phyloP scores from a whole-genome alignment of 352 stramenopile genomes.

The Pilasporangium apinafurcum region DNA sequence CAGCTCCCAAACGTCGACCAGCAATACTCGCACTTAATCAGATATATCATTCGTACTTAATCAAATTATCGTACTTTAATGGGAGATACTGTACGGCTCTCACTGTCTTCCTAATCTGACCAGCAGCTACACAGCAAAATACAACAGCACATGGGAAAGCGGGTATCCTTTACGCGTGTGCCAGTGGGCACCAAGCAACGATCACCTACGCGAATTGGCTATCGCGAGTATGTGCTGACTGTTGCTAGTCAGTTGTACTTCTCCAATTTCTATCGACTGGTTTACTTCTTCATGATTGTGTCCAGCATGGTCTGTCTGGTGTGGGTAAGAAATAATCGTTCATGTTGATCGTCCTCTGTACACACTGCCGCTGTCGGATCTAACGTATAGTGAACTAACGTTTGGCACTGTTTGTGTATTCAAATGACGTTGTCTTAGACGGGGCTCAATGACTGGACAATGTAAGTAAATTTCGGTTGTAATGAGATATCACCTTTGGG shows the following conservation, averaged over 20 bases:
- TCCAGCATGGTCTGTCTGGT: slow-evolving; percentile 66
- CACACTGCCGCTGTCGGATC: not conserved
- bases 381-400: not conserved
- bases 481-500: not conserved
- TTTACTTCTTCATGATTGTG: slow-evolving; percentile 79
- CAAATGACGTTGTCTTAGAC: slow-evolving; percentile 34
- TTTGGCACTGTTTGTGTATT: not conserved
- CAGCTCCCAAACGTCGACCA: too few relatives aligned
- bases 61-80: too few relatives aligned
- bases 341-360: not conserved
- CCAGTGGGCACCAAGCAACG: slow-evolving; percentile 9
- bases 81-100: too few relatives aligned
- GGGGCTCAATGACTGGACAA: slow-evolving; percentile 65
- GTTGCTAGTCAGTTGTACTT: slow-evolving; percentile 81
- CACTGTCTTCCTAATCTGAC: too few relatives aligned
- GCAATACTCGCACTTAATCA: too few relatives aligned
- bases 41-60: too few relatives aligned
- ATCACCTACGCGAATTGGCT: slow-evolving; percentile 31
- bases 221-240: slow-evolving; percentile 64
- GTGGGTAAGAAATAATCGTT: slow-evolving; percentile 36
- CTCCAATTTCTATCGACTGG: slow-evolving; percentile 60
- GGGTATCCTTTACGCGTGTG: slow-evolving; percentile 22
- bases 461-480: slow-evolving; percentile 20
- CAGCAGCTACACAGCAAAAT: too few relatives aligned
- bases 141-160: too few relatives aligned